phyloP scores from a whole-genome alignment of 2,329 filamentous ascomycete genomes.

The Trichoderma oligosporum region DNA sequence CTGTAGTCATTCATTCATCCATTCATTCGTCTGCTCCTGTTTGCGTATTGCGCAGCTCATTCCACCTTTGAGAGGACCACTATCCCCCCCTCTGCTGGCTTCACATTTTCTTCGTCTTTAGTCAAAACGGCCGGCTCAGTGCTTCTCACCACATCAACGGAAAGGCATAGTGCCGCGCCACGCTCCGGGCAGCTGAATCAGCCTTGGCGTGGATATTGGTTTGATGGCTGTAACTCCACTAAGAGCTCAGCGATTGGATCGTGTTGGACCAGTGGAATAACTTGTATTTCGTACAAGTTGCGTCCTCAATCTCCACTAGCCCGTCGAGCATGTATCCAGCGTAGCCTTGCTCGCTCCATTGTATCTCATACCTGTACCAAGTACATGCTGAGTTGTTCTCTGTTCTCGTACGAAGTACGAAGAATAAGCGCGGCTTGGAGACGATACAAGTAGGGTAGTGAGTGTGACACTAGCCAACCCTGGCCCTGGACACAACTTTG shows the following conservation, averaged over 20 bases:
- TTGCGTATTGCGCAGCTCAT: background rate
- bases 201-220: background rate
- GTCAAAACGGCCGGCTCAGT: background rate
- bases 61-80: background rate
- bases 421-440: constrained; percentile 6
- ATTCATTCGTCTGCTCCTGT: background rate
- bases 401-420: background rate
- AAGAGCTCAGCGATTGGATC: constrained; percentile 22
- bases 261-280: constrained; percentile 8
- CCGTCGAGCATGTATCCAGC: constrained; percentile 3
- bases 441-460: background rate
- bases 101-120: background rate
- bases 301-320: constrained; percentile 24
- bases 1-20: background rate
- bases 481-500: constrained; percentile 12
- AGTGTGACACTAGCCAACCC: constrained; percentile 2
- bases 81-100: background rate
- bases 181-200: constrained; percentile 17
- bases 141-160: constrained; percentile 4
- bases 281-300: background rate
- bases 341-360: constrained; percentile 13
- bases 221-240: constrained; percentile 21
- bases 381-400: background rate
- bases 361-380: background rate
- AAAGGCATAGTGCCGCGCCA: constrained; percentile 14